A percentile compares a stretch with the other conserved stretches of the same genome.
These are phyloP conservation scores for Microcyclospora pomicola DNA, from an alignment of 2,329 filamentous ascomycete genomes.

Conservation along the genomic window DNA sequence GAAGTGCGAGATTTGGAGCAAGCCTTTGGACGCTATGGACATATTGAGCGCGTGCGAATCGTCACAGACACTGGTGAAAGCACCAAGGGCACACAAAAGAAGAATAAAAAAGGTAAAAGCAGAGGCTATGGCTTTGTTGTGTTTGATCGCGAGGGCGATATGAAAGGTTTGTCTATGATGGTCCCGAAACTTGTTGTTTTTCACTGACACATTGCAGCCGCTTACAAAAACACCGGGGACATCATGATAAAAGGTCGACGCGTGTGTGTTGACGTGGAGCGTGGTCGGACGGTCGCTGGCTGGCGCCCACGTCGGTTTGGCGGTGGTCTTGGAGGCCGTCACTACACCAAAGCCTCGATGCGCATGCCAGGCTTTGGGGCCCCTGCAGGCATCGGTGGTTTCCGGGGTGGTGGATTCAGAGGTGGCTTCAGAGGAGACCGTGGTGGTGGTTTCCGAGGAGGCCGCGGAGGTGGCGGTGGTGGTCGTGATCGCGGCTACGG, in stretches of 20 bases:
- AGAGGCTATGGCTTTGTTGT: slow-evolving; percentile 93
- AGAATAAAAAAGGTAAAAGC: slow-evolving; percentile 47
- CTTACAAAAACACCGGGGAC: slow-evolving; percentile 76
- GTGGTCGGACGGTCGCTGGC: slow-evolving; percentile 81
- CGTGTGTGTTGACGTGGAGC: slow-evolving; percentile 90
- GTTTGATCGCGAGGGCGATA: slow-evolving; percentile 93
- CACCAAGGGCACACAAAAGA: slow-evolving; percentile 5
- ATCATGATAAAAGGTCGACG: slow-evolving; percentile 84
- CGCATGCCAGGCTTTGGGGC: slow-evolving; percentile 44
- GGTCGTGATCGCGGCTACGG: slow-evolving; percentile 30
- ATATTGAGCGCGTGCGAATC: slow-evolving; percentile 70
- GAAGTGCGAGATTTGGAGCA: slow-evolving; percentile 82
- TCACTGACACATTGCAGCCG: slow-evolving; percentile 47
- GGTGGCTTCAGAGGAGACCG: slow-evolving; percentile 23
- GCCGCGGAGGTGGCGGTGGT: slow-evolving; percentile 31
- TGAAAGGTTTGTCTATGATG: slow-evolving; percentile 63
- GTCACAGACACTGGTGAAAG: slow-evolving; percentile 72
- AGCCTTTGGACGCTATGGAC: slow-evolving; percentile 85
- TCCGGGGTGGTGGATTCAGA: slow-evolving; percentile 42
- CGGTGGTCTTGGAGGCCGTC: slow-evolving; percentile 79
- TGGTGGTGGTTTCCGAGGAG: slow-evolving; percentile 34
- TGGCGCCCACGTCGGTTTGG: slow-evolving; percentile 89
- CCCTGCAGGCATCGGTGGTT: slow-evolving; percentile 41
- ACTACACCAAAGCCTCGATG: slow-evolving; percentile 73
- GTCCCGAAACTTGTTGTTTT: not conserved